Percentiles rank a stretch among this genome's conserved stretches.
These are phyloP conservation scores for Seiridium unicorne DNA, from an alignment of 2,329 filamentous ascomycete genomes.

Conservation along the genomic window DNA sequence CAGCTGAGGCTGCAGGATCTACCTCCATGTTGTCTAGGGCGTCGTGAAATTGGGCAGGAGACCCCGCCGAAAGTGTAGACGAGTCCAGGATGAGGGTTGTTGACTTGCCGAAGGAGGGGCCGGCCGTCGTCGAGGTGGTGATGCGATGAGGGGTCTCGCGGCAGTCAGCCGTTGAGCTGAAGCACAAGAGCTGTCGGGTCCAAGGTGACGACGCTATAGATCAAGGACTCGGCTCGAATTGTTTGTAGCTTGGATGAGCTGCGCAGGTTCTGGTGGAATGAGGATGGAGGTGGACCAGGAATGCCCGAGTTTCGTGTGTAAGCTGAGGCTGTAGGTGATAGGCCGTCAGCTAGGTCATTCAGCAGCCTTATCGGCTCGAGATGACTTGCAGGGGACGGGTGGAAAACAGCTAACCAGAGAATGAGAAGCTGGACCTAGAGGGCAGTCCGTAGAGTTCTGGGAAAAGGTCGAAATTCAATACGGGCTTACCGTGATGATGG, in stretches of 20 bases:
- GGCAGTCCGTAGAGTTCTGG: too few species aligned
- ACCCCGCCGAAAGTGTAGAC: slow-evolving; percentile 46
- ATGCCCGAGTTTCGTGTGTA: not conserved
- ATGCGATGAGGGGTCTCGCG: not conserved
- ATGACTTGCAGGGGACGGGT: too few species aligned
- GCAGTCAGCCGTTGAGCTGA: not conserved
- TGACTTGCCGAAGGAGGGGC: not conserved
- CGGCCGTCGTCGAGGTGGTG: not conserved
- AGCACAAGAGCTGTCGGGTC: not conserved
- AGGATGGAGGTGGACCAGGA: not conserved
- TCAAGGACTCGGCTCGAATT: not conserved
- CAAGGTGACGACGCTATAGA: not conserved
- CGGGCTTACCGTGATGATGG: too few species aligned
- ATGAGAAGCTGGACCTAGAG: too few species aligned
- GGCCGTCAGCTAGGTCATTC: not conserved
- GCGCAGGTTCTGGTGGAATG: not conserved
- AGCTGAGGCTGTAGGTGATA: not conserved
- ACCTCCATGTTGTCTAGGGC: slow-evolving; percentile 52
- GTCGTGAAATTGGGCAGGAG: slow-evolving; percentile 52
- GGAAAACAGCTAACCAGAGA: too few species aligned
- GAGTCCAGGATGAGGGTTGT: slow-evolving; percentile 46
- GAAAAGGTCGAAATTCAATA: too few species aligned
- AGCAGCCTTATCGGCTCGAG: not conserved
- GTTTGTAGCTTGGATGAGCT: not conserved
- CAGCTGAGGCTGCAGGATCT: slow-evolving; percentile 27